phyloP scores from a whole-genome alignment of 2,329 filamentous ascomycete species.

The Blastomyces emzantsi region DNA sequence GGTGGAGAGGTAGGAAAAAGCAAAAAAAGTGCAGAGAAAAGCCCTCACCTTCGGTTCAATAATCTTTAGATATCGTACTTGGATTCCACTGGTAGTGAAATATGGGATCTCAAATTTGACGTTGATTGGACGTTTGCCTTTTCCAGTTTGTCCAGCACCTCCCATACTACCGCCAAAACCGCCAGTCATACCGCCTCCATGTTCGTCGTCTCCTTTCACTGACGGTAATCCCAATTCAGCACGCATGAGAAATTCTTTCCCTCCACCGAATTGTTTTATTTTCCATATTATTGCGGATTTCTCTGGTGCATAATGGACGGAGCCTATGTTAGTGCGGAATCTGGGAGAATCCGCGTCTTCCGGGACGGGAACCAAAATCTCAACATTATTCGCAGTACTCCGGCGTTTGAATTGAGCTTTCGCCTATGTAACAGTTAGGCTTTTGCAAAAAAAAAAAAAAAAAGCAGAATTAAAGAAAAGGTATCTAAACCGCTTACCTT shows the following conservation, averaged over 20 bases:
- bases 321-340: slow-evolving; percentile 95
- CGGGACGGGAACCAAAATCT: slow-evolving; percentile 93
- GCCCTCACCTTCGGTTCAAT: slow-evolving; percentile 89
- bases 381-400: slow-evolving; percentile 96
- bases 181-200: slow-evolving; percentile 93
- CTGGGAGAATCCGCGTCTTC: slow-evolving; percentile 94
- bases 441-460: too few species aligned
- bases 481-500: slow-evolving; percentile 48
- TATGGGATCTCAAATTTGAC: slow-evolving; percentile 99
- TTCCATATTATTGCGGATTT: slow-evolving; percentile 99
- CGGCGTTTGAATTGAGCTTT: slow-evolving; percentile 96
- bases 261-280: slow-evolving; percentile 99
- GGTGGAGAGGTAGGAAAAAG: slow-evolving; percentile 1
- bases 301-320: slow-evolving; percentile 94
- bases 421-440: slow-evolving; percentile 42
- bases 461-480: not conserved
- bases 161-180: slow-evolving; percentile 97
- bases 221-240: slow-evolving; percentile 90
- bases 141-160: slow-evolving; percentile 65
- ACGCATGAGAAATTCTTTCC: slow-evolving; percentile 97
- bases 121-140: slow-evolving; percentile 92
- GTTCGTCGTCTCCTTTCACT: slow-evolving; percentile 90
- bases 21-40: slow-evolving; percentile 2
- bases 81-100: slow-evolving; percentile 98
- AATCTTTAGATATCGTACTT: slow-evolving; percentile 97